Conservation (phyloP, 495 filamentous ascomycete genomes). For the Tuber aestivum region DNA sequence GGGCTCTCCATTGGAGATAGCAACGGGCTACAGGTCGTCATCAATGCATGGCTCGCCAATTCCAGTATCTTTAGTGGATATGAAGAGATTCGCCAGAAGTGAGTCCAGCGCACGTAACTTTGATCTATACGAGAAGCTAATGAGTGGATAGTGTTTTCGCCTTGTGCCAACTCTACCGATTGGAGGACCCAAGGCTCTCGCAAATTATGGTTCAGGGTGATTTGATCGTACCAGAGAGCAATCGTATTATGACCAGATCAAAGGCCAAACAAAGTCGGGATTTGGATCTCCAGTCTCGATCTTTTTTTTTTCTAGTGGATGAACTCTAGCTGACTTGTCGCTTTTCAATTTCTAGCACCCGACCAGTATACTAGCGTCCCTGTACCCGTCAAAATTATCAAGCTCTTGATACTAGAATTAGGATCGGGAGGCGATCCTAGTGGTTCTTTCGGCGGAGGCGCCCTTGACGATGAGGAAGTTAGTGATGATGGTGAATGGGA, state of each 20-base stretch:
- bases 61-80: constrained; percentile 94
- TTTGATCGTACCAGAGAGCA: constrained; percentile 70
- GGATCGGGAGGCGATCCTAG: constrained; percentile 55
- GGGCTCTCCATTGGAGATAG: constrained; percentile 67
- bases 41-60: constrained; percentile 94
- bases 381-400: constrained; percentile 87
- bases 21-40: constrained; percentile 77
- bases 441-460: constrained; percentile 43
- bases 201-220: constrained; percentile 86
- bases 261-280: constrained; percentile 61
- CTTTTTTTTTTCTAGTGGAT: constrained; percentile 20
- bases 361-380: constrained; percentile 85
- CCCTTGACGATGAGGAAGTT: constrained; percentile 52
- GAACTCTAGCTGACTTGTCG: constrained; percentile 13
- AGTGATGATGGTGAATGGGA: constrained; percentile 82
- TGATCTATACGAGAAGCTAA: background rate
- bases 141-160: constrained; percentile 66
- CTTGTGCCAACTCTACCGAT: constrained; percentile 75
- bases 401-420: constrained; percentile 88
- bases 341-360: constrained; percentile 53
- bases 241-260: constrained; percentile 88
- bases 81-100: constrained; percentile 94
- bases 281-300: constrained; percentile 43
- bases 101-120: constrained; percentile 36
- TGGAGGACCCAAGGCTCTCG: constrained; percentile 73